These are phyloP conservation scores for Clarireedia hainanense DNA, from an alignment of 2,329 filamentous ascomycete species.

Conservation along the genomic window DNA sequence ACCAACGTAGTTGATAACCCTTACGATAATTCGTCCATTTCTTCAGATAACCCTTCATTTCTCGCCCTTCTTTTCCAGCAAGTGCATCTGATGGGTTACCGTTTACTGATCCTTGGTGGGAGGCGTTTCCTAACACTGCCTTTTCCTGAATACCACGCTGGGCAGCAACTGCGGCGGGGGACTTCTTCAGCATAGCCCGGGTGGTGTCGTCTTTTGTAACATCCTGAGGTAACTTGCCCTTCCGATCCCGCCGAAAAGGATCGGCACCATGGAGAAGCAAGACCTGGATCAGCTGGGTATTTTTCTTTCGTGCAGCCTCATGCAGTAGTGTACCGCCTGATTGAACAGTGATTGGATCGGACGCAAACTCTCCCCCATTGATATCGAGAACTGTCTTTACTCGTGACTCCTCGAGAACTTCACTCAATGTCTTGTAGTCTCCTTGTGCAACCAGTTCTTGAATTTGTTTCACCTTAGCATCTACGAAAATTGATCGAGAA, in stretches of 20 bases:
- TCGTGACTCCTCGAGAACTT: constrained; percentile 74
- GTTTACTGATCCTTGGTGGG: constrained; percentile 42
- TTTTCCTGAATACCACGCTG: constrained; percentile 96
- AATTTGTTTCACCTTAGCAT: constrained; percentile 75
- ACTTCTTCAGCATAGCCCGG: constrained; percentile 82
- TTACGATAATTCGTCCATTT: constrained; percentile 99
- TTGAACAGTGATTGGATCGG: constrained; percentile 68
- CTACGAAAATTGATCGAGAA: constrained; percentile 80
- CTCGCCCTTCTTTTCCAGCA: constrained; percentile 77
- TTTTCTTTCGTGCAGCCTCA: constrained; percentile 82
- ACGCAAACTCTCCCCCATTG: constrained; percentile 82
- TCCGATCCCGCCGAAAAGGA: constrained; percentile 89
- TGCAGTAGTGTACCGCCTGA: constrained; percentile 88
- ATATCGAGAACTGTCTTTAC: constrained; percentile 85
- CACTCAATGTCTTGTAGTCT: constrained; percentile 71
- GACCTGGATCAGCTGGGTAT: constrained; percentile 80
- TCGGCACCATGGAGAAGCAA: constrained; percentile 90
- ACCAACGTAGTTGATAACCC: constrained; percentile 95
- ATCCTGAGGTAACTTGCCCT: constrained; percentile 91
- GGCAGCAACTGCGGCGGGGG: constrained; percentile 86
- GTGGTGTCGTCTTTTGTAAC: constrained; percentile 92
- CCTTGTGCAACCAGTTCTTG: constrained; percentile 66
- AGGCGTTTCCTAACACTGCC: constrained; percentile 76
- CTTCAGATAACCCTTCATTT: constrained; percentile 98
- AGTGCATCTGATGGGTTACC: constrained; percentile 50